Evolutionary conservation across 768 basidiomycete genomes (phyloP).

Genomic region (Leccinellum luteum): DNA sequence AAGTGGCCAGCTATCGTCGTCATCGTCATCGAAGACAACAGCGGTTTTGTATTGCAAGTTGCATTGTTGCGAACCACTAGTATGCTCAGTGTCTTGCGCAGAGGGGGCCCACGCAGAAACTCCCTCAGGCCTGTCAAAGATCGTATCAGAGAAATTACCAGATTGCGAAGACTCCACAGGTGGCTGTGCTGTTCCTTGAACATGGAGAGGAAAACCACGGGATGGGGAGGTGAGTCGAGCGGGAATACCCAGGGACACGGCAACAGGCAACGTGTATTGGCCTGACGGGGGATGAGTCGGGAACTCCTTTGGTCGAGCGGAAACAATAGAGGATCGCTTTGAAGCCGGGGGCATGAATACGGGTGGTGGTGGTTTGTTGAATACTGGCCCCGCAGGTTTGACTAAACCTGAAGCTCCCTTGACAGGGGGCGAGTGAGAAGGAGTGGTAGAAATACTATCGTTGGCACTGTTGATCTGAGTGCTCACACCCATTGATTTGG

Average conservation of each 20-base stretch:
- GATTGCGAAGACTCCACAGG: constrained; percentile 56
- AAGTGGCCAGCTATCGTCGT: constrained; percentile 75
- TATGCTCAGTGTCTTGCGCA: constrained; percentile 58
- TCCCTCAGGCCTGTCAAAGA: constrained; percentile 49
- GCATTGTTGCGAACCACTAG: constrained; percentile 37
- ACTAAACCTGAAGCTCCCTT: constrained; percentile 25
- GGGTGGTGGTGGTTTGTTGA: constrained; percentile 48
- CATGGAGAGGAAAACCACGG: constrained; percentile 15
- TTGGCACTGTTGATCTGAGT: constrained; percentile 9
- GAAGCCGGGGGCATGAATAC: constrained; percentile 27
- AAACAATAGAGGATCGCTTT: constrained; percentile 9
- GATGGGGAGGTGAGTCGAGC: constrained; percentile 32
- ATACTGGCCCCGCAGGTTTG: constrained; percentile 47
- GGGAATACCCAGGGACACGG: constrained; percentile 46
- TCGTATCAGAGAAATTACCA: constrained; percentile 46
- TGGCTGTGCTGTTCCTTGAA: constrained; percentile 30
- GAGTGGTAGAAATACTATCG: constrained; percentile 52
- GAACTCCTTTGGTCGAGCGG: constrained; percentile 27
- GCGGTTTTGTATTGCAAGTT: neutral
- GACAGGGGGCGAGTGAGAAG: constrained; percentile 53
- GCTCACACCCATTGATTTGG: constrained; percentile 2
- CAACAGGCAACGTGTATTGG: constrained; percentile 42
- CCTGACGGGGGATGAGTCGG: constrained; percentile 36
- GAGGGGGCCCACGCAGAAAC: constrained; percentile 53
- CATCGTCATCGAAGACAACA: constrained; percentile 41